Conservation (phyloP, 2,329 filamentous ascomycete species). For the Penicillium olsonii region DNA sequence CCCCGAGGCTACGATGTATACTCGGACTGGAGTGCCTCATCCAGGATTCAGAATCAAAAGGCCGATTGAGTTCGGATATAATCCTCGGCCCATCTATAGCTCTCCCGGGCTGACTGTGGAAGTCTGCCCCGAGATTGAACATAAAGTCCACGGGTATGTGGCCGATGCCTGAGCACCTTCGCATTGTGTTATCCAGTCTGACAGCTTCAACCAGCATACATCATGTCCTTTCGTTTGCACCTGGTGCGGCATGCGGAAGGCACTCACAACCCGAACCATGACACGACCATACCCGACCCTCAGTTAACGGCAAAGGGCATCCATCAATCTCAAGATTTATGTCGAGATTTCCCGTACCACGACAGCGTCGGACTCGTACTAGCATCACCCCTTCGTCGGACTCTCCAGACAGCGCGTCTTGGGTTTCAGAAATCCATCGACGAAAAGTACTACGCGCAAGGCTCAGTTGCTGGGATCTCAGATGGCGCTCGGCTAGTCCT, state of each 20-base stretch:
- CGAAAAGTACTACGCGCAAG: background rate
- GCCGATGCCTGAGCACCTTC: no score
- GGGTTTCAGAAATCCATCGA: slow-evolving; percentile 11
- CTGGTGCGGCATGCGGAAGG: slow-evolving; percentile 2
- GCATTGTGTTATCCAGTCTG: no score
- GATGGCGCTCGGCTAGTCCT: slow-evolving; percentile 7
- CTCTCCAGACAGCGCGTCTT: background rate
- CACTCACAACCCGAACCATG: background rate
- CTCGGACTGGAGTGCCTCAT: no score
- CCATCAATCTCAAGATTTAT: background rate
- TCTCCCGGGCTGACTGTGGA: no score
- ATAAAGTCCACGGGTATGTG: no score
- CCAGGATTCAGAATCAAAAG: background rate
- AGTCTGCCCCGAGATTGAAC: no score
- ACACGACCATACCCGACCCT: background rate
- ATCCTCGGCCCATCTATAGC: background rate
- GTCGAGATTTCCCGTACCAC: background rate
- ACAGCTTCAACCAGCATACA: background rate
- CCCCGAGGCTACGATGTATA: no score
- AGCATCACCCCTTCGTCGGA: slow-evolving; percentile 1
- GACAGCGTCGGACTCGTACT: background rate
- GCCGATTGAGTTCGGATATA: slow-evolving; percentile 6
- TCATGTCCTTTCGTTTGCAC: slow-evolving; percentile 4
- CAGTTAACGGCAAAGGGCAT: background rate
- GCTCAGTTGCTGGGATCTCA: background rate